phyloP scores from a whole-genome alignment of 2,329 filamentous ascomycete species.

The Xylaria arbuscula region DNA sequence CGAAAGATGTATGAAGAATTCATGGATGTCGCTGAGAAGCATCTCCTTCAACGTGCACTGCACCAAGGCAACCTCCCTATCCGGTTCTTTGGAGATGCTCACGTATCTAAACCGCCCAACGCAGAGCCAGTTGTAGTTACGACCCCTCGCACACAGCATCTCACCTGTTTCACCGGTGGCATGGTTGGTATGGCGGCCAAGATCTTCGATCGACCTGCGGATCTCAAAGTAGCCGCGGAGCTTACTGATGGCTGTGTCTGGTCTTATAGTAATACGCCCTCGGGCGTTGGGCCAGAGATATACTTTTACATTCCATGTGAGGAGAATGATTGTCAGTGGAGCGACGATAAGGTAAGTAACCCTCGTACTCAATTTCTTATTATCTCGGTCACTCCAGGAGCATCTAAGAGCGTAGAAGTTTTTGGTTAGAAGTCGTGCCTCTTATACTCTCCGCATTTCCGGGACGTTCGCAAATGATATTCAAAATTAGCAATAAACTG shows the following conservation, averaged over 20 bases:
- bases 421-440: not conserved
- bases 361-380: not conserved
- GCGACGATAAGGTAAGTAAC: conserved; percentile 40
- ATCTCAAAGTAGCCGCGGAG: conserved; percentile 67
- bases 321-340: conserved; percentile 49
- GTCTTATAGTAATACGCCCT: conserved; percentile 67
- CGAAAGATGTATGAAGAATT: conserved; percentile 59
- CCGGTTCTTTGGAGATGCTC: conserved; percentile 61
- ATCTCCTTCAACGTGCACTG: conserved; percentile 58
- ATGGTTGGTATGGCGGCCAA: conserved; percentile 73
- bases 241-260: conserved; percentile 73
- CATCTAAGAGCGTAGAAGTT: not conserved
- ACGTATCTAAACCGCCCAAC: conserved; percentile 44
- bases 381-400: not conserved
- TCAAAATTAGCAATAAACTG: conserved; percentile 5
- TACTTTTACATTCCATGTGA: conserved; percentile 61
- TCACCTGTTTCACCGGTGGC: conserved; percentile 72
- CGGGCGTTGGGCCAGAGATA: conserved; percentile 71
- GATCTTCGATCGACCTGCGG: conserved; percentile 65
- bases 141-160: conserved; percentile 61
- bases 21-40: conserved; percentile 58
- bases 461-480: not conserved
- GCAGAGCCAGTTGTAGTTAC: conserved; percentile 43
- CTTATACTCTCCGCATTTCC: not conserved
- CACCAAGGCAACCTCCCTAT: conserved; percentile 57